Percentiles rank a stretch among this genome's conserved stretches.
These are phyloP conservation scores for Trametes cinnabarina DNA, from an alignment of 768 basidiomycete species.

Conservation along the genomic window DNA sequence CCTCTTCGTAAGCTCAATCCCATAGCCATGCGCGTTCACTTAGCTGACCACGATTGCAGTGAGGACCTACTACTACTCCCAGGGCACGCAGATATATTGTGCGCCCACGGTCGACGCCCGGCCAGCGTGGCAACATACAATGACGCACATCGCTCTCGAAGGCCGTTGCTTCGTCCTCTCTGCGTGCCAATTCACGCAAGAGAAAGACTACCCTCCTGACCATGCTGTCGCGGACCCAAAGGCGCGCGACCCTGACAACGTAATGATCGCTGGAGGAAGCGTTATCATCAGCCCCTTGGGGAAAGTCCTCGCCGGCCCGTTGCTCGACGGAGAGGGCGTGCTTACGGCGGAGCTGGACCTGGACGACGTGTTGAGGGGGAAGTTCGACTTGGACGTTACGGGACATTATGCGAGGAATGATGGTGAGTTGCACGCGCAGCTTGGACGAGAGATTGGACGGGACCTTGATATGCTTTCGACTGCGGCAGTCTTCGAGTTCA, in stretches of 20 bases:
- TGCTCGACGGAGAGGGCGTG: constrained; percentile 50
- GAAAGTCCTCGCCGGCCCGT: constrained; percentile 56
- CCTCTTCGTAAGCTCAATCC: constrained; percentile 46
- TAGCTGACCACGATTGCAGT: constrained; percentile 35
- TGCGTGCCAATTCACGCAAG: constrained; percentile 57
- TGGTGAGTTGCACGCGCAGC: constrained; percentile 36
- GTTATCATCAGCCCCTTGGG: constrained; percentile 61
- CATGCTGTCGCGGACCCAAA: constrained; percentile 42
- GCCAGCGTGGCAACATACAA: constrained; percentile 53
- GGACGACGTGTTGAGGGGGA: constrained; percentile 53
- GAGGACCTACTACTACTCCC: constrained; percentile 56
- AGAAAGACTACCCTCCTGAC: constrained; percentile 49
- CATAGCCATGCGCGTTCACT: background rate
- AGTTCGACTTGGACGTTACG: constrained; percentile 60
- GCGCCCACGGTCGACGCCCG: constrained; percentile 66
- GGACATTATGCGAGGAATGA: constrained; percentile 64
- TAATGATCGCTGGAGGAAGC: constrained; percentile 62
- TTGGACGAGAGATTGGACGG: background rate
- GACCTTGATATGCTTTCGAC: background rate
- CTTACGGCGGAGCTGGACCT: constrained; percentile 58
- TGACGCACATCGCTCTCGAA: constrained; percentile 64
- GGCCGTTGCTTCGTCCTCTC: constrained; percentile 69
- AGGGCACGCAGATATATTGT: constrained; percentile 60
- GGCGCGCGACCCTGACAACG: constrained; percentile 42
- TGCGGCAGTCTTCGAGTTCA: constrained; percentile 21